A percentile compares a stretch with the other conserved stretches of the same genome.
Conservation (phyloP, 768 basidiomycete species). For the Auricularia cornea region DNA sequence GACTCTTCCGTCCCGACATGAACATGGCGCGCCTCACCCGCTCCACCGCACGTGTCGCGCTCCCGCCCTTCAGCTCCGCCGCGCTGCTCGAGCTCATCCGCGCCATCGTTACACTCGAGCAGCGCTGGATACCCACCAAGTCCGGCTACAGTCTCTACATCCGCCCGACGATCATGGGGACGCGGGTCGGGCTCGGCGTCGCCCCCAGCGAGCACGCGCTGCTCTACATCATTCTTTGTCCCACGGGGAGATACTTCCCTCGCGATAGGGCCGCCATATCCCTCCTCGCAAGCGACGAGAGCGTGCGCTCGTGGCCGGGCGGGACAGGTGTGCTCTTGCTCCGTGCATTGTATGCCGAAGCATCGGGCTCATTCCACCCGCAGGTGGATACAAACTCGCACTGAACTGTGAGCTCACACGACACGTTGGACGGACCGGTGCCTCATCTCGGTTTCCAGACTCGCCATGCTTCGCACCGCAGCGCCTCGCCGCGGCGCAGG, state of each 20-base stretch:
- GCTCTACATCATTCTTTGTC: slow-evolving; percentile 78
- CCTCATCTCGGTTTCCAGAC: slow-evolving; percentile 14
- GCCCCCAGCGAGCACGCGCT: slow-evolving; percentile 70
- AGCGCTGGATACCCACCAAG: slow-evolving; percentile 74
- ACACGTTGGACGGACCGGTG: not conserved
- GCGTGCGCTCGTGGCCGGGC: slow-evolving; percentile 78
- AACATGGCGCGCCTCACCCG: slow-evolving; percentile 78
- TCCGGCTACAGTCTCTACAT: slow-evolving; percentile 81
- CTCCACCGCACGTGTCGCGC: slow-evolving; percentile 61
- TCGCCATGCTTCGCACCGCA: slow-evolving; percentile 56
- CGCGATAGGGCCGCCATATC: slow-evolving; percentile 44
- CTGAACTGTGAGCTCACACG: slow-evolving; percentile 33
- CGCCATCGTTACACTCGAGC: slow-evolving; percentile 59
- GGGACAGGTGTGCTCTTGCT: slow-evolving; percentile 40
- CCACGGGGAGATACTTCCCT: slow-evolving; percentile 45
- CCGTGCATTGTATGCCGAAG: not conserved
- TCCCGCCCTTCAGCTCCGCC: slow-evolving; percentile 50
- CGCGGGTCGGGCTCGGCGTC: slow-evolving; percentile 39
- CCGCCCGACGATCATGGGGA: slow-evolving; percentile 64
- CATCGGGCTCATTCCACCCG: not conserved
- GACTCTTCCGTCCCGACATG: slow-evolving; percentile 73
- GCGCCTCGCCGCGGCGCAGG: slow-evolving; percentile 50
- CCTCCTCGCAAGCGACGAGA: slow-evolving; percentile 63
- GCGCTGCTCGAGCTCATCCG: slow-evolving; percentile 47
- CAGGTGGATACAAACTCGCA: slow-evolving; percentile 50